Percentiles rank a stretch among this genome's conserved stretches.
These are phyloP conservation scores for Triangularia setosa DNA, from an alignment of 2,329 filamentous ascomycete species.

Conservation along the genomic window DNA sequence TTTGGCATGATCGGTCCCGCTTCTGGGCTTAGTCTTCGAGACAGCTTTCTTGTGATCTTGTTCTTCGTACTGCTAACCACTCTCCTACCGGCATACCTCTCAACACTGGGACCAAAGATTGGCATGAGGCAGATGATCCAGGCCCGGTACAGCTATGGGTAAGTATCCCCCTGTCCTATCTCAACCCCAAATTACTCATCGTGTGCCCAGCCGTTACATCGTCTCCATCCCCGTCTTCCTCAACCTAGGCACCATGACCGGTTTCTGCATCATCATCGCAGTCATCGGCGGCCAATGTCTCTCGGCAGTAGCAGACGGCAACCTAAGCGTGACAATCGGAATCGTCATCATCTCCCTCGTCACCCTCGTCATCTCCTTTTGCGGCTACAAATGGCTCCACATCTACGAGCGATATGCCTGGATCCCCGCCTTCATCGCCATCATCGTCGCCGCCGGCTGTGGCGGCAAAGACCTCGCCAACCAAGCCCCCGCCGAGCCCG, in stretches of 20 bases:
- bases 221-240: constrained; percentile 58
- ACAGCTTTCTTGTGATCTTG: constrained; percentile 56
- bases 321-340: constrained; percentile 50
- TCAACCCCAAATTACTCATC: background rate
- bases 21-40: constrained; percentile 50
- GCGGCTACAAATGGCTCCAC: constrained; percentile 55
- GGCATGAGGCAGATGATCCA: constrained; percentile 65
- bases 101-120: constrained; percentile 56
- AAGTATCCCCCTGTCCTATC: constrained; percentile 17
- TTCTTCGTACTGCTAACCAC: constrained; percentile 59
- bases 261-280: constrained; percentile 60
- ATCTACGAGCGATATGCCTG: constrained; percentile 56
- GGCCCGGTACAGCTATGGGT: constrained; percentile 60
- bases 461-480: constrained; percentile 47
- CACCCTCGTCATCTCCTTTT: constrained; percentile 58
- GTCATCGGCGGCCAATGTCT: constrained; percentile 59
- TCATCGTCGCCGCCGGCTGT: constrained; percentile 52
- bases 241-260: constrained; percentile 59
- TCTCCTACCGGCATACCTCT: constrained; percentile 52
- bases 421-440: constrained; percentile 51
- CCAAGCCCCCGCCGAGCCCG: constrained; percentile 40
- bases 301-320: constrained; percentile 47
- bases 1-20: constrained; percentile 61
- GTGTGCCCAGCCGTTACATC: constrained; percentile 43
- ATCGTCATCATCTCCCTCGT: constrained; percentile 59